phyloP scores from a whole-genome alignment of 2,329 filamentous ascomycete species.

The Fusarium sp. region DNA sequence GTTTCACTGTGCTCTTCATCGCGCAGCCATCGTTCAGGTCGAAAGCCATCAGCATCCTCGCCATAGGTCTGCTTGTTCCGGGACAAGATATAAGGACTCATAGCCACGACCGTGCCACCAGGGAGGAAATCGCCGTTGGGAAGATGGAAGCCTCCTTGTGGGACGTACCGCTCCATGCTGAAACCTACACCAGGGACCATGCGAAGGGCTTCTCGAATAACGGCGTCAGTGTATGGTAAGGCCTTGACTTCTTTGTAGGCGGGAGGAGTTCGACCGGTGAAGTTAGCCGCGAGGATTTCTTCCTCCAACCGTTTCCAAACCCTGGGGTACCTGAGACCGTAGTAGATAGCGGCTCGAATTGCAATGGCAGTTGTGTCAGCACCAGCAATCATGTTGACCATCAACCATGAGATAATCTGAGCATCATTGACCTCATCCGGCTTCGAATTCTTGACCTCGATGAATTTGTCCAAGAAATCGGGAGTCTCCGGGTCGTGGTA shows the following conservation, averaged over 20 bases:
- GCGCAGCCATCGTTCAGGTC: conserved; percentile 58
- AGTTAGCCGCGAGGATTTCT: conserved; percentile 36
- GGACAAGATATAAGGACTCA: conserved; percentile 56
- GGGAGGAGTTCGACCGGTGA: conserved; percentile 24
- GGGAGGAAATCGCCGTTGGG: conserved; percentile 52
- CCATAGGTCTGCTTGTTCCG: conserved; percentile 59
- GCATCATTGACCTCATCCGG: conserved; percentile 55
- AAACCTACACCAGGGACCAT: conserved; percentile 62
- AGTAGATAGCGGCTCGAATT: conserved; percentile 45
- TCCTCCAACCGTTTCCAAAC: conserved; percentile 38
- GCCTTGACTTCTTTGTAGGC: conserved; percentile 38
- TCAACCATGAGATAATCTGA: conserved; percentile 56
- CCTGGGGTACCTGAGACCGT: conserved; percentile 36
- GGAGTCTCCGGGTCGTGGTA: conserved; percentile 46
- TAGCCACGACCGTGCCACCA: conserved; percentile 54
- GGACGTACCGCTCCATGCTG: conserved; percentile 63
- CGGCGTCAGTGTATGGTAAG: conserved; percentile 52
- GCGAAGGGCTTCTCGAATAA: conserved; percentile 64
- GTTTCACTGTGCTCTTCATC: conserved; percentile 46
- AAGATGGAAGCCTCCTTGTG: conserved; percentile 54
- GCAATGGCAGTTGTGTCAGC: conserved; percentile 46
- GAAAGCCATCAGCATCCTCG: conserved; percentile 59
- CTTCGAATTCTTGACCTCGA: conserved; percentile 55
- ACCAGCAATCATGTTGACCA: conserved; percentile 52
- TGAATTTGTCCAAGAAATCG: conserved; percentile 60